Evolutionary conservation across 2,329 filamentous ascomycete species (phyloP), one percentile per base, ranked within the genome.

Genomic region (Diaporthe amygdali): DNA sequence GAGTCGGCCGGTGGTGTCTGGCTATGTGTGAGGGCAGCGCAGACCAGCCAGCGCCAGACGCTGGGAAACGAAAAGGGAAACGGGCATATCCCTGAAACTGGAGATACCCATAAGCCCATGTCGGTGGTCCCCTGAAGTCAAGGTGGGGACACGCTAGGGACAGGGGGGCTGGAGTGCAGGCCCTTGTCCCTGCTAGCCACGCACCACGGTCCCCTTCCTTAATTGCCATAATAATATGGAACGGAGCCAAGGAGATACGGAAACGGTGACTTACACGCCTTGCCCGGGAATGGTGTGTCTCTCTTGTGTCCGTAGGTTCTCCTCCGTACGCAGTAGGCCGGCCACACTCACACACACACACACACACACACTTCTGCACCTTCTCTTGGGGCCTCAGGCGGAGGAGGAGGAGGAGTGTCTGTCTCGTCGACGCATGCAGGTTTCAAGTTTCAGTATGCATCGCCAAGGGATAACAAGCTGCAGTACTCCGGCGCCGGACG

Each of bases 181-280:
- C 20, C 44, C 52, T 12, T 51, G 37, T 66, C 41, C 68, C 22
- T 66, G 59, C 68, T 55, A 70, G 70, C 63, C 61, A 67, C 46
- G 44, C 66, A 64, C 41, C 59, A 70, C 71, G 59, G 68, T 70
- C 68, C 56, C 51, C 56, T 32, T 70, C 52, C 59, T 54, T 66
- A 54, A 51, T 46, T 54, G 59, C 56, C 32, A 27, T 37, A 27
- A 59, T 59, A 46, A 59, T 56, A 30, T 39, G 41, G 41, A 66
- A 70, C 68, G 68, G 68, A 66, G 66, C 37, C 27, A 63, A 17
- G 37, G 49, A 20, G n/a, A 25, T 39, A 20, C 55, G 47, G 47
- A 72, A 72, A 72, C 71, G 71, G 68, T 71, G 54, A 72, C 71
- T 70, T 70, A 70, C 59, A 72, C 37, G 59, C 46, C 39, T 66